Evolutionary conservation across 176 grass and related monocot genomes (phyloP).

Genomic region (Musa schizocarpa): DNA sequence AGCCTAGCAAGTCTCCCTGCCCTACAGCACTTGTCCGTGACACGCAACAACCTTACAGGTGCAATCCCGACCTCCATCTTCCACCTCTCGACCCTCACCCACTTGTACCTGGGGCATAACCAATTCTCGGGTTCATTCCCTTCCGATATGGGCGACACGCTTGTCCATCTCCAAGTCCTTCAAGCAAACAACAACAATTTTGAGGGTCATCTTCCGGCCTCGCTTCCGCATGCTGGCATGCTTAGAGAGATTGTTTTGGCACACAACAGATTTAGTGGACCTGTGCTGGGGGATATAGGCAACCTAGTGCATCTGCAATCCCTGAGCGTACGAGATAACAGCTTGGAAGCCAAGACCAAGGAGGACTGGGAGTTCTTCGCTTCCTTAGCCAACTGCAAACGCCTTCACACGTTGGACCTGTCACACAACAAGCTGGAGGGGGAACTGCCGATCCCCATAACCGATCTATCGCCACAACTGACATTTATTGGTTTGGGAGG

Average conservation of each 20-base stretch:
- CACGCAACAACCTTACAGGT: conserved; percentile 23
- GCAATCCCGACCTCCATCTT: conserved; percentile 35
- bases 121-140: conserved; percentile 19
- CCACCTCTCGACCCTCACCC: not conserved
- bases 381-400: conserved; percentile 28
- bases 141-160: conserved; percentile 4
- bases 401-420: conserved; percentile 13
- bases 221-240: conserved; percentile 6
- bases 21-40: no score
- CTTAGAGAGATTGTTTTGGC: not conserved
- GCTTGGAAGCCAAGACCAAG: conserved; percentile 18
- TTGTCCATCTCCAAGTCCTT: conserved; percentile 5
- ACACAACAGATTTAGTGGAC: conserved; percentile 7
- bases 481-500: conserved; percentile 2
- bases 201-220: conserved; percentile 19
- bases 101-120: conserved; percentile 15
- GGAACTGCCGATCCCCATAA: conserved; percentile 17
- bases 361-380: conserved; percentile 31
- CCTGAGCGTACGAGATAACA: conserved; percentile 28
- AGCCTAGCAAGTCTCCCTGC: no score
- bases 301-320: conserved; percentile 20
- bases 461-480: conserved; percentile 32
- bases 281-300: conserved; percentile 20
- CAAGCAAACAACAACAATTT: not conserved
- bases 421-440: conserved; percentile 32